Evolutionary conservation across 495 filamentous ascomycete species (phyloP), one percentile per base, ranked within the genome.

Genomic region (Neurospora sp.): DNA sequence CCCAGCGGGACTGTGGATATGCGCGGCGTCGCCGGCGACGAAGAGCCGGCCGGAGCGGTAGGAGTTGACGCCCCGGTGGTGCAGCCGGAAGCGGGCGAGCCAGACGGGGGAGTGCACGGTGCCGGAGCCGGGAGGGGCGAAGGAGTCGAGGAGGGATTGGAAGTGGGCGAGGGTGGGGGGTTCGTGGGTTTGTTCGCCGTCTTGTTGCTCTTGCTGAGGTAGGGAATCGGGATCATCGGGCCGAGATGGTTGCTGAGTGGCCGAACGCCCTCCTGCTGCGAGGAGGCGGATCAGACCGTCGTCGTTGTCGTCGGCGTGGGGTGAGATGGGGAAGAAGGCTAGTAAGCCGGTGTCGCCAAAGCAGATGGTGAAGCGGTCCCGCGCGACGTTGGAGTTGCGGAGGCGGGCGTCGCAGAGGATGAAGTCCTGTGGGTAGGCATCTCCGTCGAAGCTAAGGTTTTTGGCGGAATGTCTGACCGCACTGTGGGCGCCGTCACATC

Each of bases 1-100:
- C 0, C 86, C 88, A 0, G 83, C 84, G 0, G 88, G 87, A 41
- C 84, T 86, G 75, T 89, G 87, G 39, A 86, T 87, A 73, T 91
- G 89, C 4, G 87, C 87, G 6, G 88, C 84, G 77, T 90, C 88
- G 16, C 88, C 88, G 38, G 85, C 87, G 0, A 89, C 79, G 39
- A 90, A 84, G 3, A 89, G 78, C 4, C 84, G 80, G 16, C 78
- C 73, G 27, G 81, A 73, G 18, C 78, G 74, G 70, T 82, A 83
- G 39, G 75, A 76, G 70, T 77, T 80, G 35, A 81, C 82, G 68
- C 73, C 75, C 38, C 83, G 80, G 69, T 81, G 80, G 69, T 83
- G 81, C 0, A 84, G 71, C 14, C 79, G 75, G 73, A 84, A 85
- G 35, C 82, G 81, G 14, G 81, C 79, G 3, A 84, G 76, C 81